Conservation (phyloP, 306 rosid species). For the Senna siamea region DNA sequence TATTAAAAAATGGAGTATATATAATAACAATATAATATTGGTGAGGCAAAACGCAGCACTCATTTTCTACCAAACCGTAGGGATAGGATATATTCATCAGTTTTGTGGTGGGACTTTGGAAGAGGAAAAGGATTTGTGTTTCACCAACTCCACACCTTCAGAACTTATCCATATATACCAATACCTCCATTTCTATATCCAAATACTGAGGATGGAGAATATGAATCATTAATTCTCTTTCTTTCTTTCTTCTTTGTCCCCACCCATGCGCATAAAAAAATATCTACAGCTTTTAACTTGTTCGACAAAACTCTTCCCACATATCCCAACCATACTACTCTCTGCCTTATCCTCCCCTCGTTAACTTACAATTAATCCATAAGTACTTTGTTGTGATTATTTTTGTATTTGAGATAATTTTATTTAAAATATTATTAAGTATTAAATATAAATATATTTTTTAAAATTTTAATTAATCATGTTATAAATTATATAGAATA, state of each 20-base stretch:
- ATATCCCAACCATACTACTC: no score
- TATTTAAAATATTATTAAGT: no score
- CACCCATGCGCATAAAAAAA: conserved; percentile 11
- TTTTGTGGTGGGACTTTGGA: conserved; percentile 15
- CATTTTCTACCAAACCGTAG: conserved; percentile 48
- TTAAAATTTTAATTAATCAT: no score
- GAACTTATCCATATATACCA: conserved; percentile 53
- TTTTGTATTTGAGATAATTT: no score
- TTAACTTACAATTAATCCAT: no score
- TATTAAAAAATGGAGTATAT: no score
- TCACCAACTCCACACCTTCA: conserved; percentile 66
- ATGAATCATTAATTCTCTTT: neutral
- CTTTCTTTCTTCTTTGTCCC: neutral
- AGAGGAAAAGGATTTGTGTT: conserved; percentile 49
- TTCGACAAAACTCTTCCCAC: no score
- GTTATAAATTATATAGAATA: no score
- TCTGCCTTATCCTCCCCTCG: no score
- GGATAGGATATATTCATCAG: conserved; percentile 19
- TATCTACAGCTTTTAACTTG: neutral
- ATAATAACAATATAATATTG: no score
- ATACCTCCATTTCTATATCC: conserved; percentile 8
- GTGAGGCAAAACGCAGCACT: conserved; percentile 32
- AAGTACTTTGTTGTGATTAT: no score
- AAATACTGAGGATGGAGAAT: neutral
- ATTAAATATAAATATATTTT: no score